Conservation (phyloP, 1,284 basidiomycete species). For the Bjerkandera adusta region DNA sequence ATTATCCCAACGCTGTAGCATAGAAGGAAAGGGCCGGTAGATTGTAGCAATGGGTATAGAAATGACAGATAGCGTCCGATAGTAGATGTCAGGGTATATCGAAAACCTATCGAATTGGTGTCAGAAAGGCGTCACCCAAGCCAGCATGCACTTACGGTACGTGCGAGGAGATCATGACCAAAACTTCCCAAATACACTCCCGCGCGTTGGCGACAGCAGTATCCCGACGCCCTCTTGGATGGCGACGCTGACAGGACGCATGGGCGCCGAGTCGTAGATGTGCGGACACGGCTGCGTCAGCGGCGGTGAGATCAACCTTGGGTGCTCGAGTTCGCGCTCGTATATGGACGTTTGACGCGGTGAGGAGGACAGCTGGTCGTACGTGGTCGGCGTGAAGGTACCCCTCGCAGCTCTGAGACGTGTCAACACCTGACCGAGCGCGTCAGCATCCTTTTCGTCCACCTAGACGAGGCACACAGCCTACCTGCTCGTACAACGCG, state of each 20-base stretch:
- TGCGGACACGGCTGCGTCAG: conserved; percentile 73
- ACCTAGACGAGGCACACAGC: conserved; percentile 1
- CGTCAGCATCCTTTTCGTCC: background rate
- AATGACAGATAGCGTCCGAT: no score
- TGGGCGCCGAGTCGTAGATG: conserved; percentile 70
- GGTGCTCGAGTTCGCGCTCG: conserved; percentile 59
- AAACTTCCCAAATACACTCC: conserved; percentile 65
- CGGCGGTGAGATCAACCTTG: conserved; percentile 46
- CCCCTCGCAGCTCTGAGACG: conserved; percentile 54
- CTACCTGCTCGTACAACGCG: conserved; percentile 66
- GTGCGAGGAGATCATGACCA: conserved; percentile 43
- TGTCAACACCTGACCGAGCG: conserved; percentile 42
- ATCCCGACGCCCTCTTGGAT: conserved; percentile 69
- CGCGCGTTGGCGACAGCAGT: conserved; percentile 45
- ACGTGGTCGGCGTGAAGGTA: conserved; percentile 47
- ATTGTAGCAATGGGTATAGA: no score
- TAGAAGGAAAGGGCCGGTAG: no score
- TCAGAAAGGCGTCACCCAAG: no score
- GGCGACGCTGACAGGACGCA: conserved; percentile 73
- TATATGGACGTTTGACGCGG: conserved; percentile 68
- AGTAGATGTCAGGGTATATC: no score
- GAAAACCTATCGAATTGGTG: no score
- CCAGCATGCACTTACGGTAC: no score
- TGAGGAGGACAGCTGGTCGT: conserved; percentile 41
- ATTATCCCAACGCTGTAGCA: no score